Evolutionary conservation across 192 early-diverging fungal species (phyloP), one percentile per base, ranked within the genome.

Genomic region (Coemansia sp.): DNA sequence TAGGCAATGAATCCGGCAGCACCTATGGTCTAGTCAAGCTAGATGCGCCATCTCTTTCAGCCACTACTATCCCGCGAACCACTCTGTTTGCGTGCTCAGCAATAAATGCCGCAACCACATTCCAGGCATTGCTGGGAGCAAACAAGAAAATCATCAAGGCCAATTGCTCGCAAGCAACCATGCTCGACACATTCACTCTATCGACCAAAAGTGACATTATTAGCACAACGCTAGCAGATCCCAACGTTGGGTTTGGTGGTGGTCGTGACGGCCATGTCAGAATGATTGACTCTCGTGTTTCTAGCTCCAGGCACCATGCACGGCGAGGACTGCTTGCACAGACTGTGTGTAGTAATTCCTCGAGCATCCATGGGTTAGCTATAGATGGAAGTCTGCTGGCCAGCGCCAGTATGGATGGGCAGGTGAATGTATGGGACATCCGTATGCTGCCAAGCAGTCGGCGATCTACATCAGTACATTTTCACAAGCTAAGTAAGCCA

Each of bases 181-280:
- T 57, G 26, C 14, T n/a, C 5, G 26, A 41, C 3, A 30, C 47
- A 40, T 72, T 72, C 37, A 40, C 8, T 7, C 46, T 37, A 30
- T 33, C 21, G 8, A 66, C 70, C 5, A 41, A 52, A 5, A 54
- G 66, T 9, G 72, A 76, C 41, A 62, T 76, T 1, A 13, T 76
- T 20, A 62, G 72, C 51, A 65, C 66, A 0, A 15, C 53, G 3
- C 65, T 76, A 55, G 37, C 40, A 0, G 58, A 70, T 8, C 45
- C 20, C 3, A 15, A 41, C 14, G 58, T 76, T 37, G 53, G 61
- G 33, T 56, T 47, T 35, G 57, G 66, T 33, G 72, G 72, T 19
- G 72, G 72, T 4, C 57, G 72, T 41, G 72, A 76, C 35, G 72
- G 72, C 2, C 30, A 55, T 4, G 57, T 76, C 20, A 53, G 72